These are phyloP conservation scores for Arthrobotrys pseudoclavata DNA, from an alignment of 2,329 filamentous ascomycete genomes.

Conservation along the genomic window DNA sequence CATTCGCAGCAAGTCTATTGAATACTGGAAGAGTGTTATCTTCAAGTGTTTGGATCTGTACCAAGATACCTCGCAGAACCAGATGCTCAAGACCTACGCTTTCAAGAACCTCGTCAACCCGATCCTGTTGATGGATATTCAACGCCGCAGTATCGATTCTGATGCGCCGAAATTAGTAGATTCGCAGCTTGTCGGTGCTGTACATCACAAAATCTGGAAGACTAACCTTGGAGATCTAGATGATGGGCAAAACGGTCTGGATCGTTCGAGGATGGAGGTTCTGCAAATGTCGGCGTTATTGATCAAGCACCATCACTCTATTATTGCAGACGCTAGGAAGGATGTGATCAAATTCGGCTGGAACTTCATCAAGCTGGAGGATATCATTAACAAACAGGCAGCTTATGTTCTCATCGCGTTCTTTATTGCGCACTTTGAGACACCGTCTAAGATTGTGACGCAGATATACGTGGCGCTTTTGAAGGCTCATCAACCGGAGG, in stretches of 20 bases:
- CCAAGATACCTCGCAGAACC: conserved; percentile 80
- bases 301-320: conserved; percentile 91
- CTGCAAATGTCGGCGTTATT: conserved; percentile 94
- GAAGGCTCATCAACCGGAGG: conserved; percentile 94
- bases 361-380: conserved; percentile 98
- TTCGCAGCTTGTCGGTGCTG: conserved; percentile 85
- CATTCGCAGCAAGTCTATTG: conserved; percentile 84
- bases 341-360: conserved; percentile 99
- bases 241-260: conserved; percentile 88
- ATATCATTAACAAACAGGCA: conserved; percentile 98
- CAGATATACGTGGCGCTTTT: conserved; percentile 94
- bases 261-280: conserved; percentile 95
- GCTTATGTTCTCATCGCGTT: conserved; percentile 97
- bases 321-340: conserved; percentile 91
- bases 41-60: conserved; percentile 91
- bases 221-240: conserved; percentile 83
- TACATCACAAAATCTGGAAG: conserved; percentile 94
- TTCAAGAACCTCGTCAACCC: conserved; percentile 95
- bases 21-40: conserved; percentile 85
- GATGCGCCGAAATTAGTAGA: conserved; percentile 83
- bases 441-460: conserved; percentile 92
- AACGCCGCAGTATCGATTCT: conserved; percentile 79
- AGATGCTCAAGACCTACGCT: conserved; percentile 92
- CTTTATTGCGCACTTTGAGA: conserved; percentile 97
- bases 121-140: conserved; percentile 95